phyloP scores from a whole-genome alignment of 441 rosid genomes.

The Gossypium gossypioides region DNA sequence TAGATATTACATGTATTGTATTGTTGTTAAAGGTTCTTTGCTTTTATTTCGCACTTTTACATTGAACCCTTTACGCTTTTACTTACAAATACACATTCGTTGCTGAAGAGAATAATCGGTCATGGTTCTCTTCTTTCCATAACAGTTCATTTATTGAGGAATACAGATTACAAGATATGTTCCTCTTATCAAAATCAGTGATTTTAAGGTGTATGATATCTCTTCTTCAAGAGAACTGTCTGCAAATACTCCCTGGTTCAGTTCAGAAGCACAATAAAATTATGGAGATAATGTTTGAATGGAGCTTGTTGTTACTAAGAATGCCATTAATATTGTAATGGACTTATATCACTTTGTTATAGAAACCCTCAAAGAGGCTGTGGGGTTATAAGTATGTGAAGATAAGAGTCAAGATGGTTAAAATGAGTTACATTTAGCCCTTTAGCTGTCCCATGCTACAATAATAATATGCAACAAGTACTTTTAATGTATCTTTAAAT shows the following conservation, averaged over 20 bases:
- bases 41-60: not conserved
- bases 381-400: no score
- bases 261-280: not conserved
- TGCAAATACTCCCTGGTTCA: not conserved
- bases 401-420: not conserved
- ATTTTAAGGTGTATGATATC: not conserved
- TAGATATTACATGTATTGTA: not conserved
- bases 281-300: not conserved
- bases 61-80: not conserved
- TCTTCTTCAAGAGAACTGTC: not conserved
- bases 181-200: not conserved
- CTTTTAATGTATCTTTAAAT: not conserved
- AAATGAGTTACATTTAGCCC: not conserved
- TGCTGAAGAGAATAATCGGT: not conserved
- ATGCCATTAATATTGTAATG: no score
- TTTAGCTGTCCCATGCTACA: conserved; percentile 1
- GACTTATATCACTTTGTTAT: no score
- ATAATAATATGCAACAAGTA: not conserved
- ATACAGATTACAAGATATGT: no score
- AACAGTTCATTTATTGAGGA: no score
- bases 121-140: not conserved
- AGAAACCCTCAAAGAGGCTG: no score
- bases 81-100: not conserved
- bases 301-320: no score
- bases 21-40: not conserved